Conservation (phyloP, 2,329 filamentous ascomycete genomes). For the Aspergillus sp. region DNA sequence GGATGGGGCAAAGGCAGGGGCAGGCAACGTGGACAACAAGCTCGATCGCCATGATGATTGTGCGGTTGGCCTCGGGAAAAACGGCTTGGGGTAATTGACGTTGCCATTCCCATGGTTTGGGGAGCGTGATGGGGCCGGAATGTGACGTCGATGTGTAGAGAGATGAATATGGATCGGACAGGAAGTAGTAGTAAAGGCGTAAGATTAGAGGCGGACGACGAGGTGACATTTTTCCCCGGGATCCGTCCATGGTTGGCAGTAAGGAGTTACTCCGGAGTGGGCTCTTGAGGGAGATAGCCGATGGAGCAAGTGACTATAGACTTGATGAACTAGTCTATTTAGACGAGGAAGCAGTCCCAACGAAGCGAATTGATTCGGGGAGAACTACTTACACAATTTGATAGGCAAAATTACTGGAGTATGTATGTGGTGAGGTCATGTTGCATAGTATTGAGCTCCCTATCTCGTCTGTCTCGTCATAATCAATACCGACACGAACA, state of each 20-base stretch:
- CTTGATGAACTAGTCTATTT: too few species aligned
- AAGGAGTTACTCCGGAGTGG: too few species aligned
- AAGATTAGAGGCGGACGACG: background rate
- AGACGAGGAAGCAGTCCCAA: too few species aligned
- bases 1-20: background rate
- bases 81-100: background rate
- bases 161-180: background rate
- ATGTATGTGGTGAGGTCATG: too few species aligned
- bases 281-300: too few species aligned
- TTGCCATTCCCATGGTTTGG: background rate
- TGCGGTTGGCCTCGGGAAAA: background rate
- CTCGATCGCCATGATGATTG: background rate
- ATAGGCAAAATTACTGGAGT: too few species aligned
- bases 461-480: too few species aligned
- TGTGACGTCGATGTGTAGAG: constrained; percentile 12
- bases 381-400: too few species aligned
- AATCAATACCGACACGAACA: too few species aligned
- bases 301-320: too few species aligned
- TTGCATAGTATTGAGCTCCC: too few species aligned
- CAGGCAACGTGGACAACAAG: background rate
- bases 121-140: constrained; percentile 1
- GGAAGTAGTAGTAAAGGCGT: background rate
- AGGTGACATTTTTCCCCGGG: background rate
- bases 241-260: background rate
- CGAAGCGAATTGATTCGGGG: too few species aligned